Evolutionary conservation across 805 yeast species (phyloP).

Genomic region (Lachancea nothofagi): DNA sequence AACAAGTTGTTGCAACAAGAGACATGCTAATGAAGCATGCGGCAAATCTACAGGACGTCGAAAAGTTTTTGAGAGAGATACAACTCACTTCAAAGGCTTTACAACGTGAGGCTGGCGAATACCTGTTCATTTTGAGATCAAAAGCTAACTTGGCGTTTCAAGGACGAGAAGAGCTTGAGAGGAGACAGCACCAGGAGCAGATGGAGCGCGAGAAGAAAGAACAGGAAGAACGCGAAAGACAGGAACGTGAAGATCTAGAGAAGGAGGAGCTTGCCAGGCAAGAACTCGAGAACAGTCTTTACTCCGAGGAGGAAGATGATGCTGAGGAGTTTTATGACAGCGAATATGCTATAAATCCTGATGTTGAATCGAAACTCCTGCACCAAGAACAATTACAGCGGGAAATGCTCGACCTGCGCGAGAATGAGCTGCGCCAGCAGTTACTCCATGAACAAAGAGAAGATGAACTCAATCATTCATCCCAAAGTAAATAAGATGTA

Average conservation of each 20-base stretch:
- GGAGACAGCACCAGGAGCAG: slow-evolving; percentile 10
- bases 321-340: background rate
- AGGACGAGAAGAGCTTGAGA: slow-evolving; percentile 43
- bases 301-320: background rate
- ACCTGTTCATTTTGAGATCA: slow-evolving; percentile 50
- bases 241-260: slow-evolving; percentile 8
- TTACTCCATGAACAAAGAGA: background rate
- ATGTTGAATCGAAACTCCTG: background rate
- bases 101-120: slow-evolving; percentile 56
- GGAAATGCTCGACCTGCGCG: background rate
- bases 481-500: background rate
- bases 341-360: background rate
- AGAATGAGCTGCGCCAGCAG: slow-evolving; percentile 1
- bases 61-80: slow-evolving; percentile 32
- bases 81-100: slow-evolving; percentile 42
- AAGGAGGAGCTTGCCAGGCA: slow-evolving; percentile 3
- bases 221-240: slow-evolving; percentile 6
- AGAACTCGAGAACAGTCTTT: slow-evolving; percentile 1
- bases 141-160: slow-evolving; percentile 55
- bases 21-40: slow-evolving; percentile 42
- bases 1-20: slow-evolving; percentile 47
- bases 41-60: slow-evolving; percentile 30
- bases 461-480: slow-evolving; percentile 3
- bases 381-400: slow-evolving; percentile 4
- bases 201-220: slow-evolving; percentile 7